Conservation (phyloP, 495 filamentous ascomycete genomes). For the Xanthoparmelia taractica region DNA sequence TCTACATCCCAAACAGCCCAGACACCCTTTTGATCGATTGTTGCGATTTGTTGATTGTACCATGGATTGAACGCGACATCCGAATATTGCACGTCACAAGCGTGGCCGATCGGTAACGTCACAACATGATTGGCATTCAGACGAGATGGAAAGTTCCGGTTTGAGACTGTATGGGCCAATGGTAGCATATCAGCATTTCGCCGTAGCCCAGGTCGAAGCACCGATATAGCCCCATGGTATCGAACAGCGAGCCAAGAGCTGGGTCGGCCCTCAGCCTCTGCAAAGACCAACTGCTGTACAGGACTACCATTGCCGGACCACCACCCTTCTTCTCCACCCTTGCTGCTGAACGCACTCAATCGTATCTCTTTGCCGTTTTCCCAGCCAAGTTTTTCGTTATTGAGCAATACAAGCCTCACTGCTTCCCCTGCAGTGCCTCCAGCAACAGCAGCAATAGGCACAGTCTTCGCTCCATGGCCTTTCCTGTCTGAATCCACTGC, state of each 20-base stretch:
- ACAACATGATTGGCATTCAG: constrained; percentile 57
- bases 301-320: constrained; percentile 50
- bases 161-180: neutral
- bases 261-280: constrained; percentile 40
- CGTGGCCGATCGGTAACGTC: constrained; percentile 44
- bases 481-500: constrained; percentile 31
- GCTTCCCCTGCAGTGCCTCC: constrained; percentile 39
- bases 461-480: constrained; percentile 25
- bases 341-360: constrained; percentile 33
- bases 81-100: constrained; percentile 53
- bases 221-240: constrained; percentile 44
- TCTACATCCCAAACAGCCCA: constrained; percentile 74
- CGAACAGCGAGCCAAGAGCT: constrained; percentile 58
- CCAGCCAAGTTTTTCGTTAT: constrained; percentile 32
- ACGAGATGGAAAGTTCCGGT: constrained; percentile 36
- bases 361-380: constrained; percentile 17
- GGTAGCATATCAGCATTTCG: neutral
- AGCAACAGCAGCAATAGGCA: constrained; percentile 40
- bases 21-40: constrained; percentile 62
- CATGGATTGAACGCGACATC: constrained; percentile 77
- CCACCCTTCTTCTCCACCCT: constrained; percentile 39
- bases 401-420: constrained; percentile 36
- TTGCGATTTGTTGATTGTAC: constrained; percentile 57
- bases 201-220: constrained; percentile 49
- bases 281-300: constrained; percentile 62